Base-by-base conservation (phyloP, 2,329 filamentous ascomycete genomes). In the Colletotrichum liriopes region DNA sequence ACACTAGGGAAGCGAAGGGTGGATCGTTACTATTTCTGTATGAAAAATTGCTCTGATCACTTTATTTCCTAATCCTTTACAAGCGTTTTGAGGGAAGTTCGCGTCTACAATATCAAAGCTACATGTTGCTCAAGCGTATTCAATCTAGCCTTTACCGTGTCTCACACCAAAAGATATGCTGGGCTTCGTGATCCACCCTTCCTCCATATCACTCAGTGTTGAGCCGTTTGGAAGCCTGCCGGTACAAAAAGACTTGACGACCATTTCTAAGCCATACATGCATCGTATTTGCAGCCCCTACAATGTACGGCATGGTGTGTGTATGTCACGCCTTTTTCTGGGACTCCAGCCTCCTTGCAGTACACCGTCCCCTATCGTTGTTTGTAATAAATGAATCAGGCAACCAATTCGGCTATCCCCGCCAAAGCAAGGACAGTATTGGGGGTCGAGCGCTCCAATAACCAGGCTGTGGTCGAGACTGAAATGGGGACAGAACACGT, bases 271-370 rank as follows among this genome's bases (percentile, higher is more conserved):
- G n/a, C 47, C 47, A 51, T 0, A 0, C 0, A 23, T 51, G 26
- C 3, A 0, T 1, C 5, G 47, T 29, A 3, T 0, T 0, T 1
- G 16, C 47, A 51, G 2, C 5, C 5, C 8, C 1, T 3, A 29
- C 47, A 51, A 12, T 2, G 4, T 18, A 29, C 3, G 6, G 0
- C 5, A 49, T 51, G 47, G 29, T 32, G 3, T 49, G n/a, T 3
- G 1, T 1, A 3, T 3, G 29, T 4, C 29, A 32, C 29, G 29
- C 4, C 29, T 32, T 32, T 32, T 32, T 32, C 29, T 32, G 3
- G 29, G 2, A 4, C 29, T 32, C 29, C 29, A 32, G 29, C 29
- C 29, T 32, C 29, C 6, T 6, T 4, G 6, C 29, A 32, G 29
- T 32, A 32, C 29, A 32, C 3, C 11, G 73, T 23, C 8, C 61